Evolutionary conservation across 768 basidiomycete genomes (phyloP), one percentile per base, ranked within the genome.

Genomic region (Mycena vulgaris): DNA sequence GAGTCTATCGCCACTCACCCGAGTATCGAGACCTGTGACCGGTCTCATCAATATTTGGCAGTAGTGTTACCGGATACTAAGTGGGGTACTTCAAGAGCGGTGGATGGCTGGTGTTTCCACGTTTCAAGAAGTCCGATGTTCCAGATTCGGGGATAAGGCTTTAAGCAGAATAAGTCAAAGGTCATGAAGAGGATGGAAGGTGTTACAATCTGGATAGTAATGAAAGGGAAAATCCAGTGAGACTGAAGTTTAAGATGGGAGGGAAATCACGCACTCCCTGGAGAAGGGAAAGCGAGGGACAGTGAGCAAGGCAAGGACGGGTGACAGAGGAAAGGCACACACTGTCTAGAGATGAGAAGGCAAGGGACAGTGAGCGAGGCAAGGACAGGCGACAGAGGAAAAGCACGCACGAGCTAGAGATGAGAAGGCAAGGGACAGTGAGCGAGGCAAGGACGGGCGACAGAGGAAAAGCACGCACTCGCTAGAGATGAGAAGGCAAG

Each of bases 341-440:
- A 61, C 59, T 1, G 3, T 0, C 59, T 61, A 48, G 45, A 61
- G 59, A 60, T 14, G 28, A 60, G 58, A 45, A 30, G 39, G 56
- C 39, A 10, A 42, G 56, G 39, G 17, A 58, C 19, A 42, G 56
- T 40, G 39, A 56, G 42, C 21, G n/a, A 45, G 55, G 17, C 55
- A 37, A 56, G 23, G n/a, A 58, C 14, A 16, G 40, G 39, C 27
- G 13, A 58, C 25, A 30, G 25, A 30, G 27, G 37, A 57, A 35
- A 39, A 57, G 55, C 52, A 17, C 37, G 25, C 39, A 58, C 55
- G 16, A 5, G 1, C 56, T 58, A 27, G 25, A 58, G 39, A 42
- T 11, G 11, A 58, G 56, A 40, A n/a, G n/a, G n/a, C n/a, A n/a
- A n/a, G n/a, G n/a, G n/a, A n/a, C n/a, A n/a, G n/a, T n/a, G n/a